Percentiles rank a stretch among this genome's conserved stretches.
Evolutionary conservation across 1,284 basidiomycete genomes (phyloP).

Genomic region (Sphaerobolus stellatus): DNA sequence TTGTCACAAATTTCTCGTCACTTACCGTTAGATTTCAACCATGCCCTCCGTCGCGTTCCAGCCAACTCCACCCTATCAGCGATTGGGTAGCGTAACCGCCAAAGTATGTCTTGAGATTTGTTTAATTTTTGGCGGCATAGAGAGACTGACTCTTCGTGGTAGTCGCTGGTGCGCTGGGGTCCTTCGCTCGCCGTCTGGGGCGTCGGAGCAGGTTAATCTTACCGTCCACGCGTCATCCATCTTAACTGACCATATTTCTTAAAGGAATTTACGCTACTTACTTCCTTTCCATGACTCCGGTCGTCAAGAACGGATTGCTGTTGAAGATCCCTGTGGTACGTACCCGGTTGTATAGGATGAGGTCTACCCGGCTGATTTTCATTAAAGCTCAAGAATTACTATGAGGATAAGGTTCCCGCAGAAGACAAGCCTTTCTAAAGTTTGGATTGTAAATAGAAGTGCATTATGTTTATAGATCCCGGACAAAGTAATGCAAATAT

Average conservation of each 20-base stretch:
- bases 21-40: slow-evolving; percentile 13
- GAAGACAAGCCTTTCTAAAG: slow-evolving; percentile 81
- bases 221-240: slow-evolving; percentile 52
- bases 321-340: slow-evolving; percentile 59
- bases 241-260: slow-evolving; percentile 1
- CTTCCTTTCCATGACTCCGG: slow-evolving; percentile 63
- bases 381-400: slow-evolving; percentile 63
- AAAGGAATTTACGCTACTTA: slow-evolving; percentile 16
- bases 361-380: slow-evolving; percentile 1
- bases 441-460: too few relatives aligned
- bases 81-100: slow-evolving; percentile 9
- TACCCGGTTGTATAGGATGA: slow-evolving; percentile 16
- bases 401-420: slow-evolving; percentile 71
- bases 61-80: slow-evolving; percentile 12
- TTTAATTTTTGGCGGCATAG: background rate
- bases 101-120: background rate
- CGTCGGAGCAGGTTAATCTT: slow-evolving; percentile 56
- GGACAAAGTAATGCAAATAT: too few relatives aligned
- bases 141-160: slow-evolving; percentile 2
- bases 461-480: too few relatives aligned
- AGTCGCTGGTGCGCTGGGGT: slow-evolving; percentile 58
- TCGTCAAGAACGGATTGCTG: slow-evolving; percentile 59
- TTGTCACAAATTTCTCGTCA: slow-evolving; percentile 17
- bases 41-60: slow-evolving; percentile 17
- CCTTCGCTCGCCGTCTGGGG: slow-evolving; percentile 67